These are phyloP conservation scores for Starmerella ratchasimensis DNA, from an alignment of 805 yeast species.

Conservation along the genomic window DNA sequence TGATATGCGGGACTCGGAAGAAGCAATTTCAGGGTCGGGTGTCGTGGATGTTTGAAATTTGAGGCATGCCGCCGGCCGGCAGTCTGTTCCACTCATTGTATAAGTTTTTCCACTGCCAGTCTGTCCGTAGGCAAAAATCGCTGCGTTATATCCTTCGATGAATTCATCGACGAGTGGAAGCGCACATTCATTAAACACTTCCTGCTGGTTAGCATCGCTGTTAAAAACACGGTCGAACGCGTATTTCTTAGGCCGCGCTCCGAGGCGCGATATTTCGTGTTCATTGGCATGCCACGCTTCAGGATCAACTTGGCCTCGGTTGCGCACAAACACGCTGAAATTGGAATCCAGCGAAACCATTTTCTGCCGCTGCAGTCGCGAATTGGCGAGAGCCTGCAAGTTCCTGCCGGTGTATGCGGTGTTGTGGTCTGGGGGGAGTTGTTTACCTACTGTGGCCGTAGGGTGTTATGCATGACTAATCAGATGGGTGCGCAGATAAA, in stretches of 20 bases:
- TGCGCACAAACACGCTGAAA: slow-evolving; percentile 13
- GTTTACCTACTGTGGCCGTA: too few relatives aligned
- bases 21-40: too few relatives aligned
- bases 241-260: slow-evolving; percentile 36
- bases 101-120: slow-evolving; percentile 80
- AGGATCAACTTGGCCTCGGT: slow-evolving; percentile 2
- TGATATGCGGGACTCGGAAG: too few relatives aligned
- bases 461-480: too few relatives aligned
- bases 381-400: too few relatives aligned
- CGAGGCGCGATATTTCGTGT: slow-evolving; percentile 1
- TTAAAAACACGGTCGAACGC: slow-evolving; percentile 73
- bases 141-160: slow-evolving; percentile 43
- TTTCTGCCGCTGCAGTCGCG: background rate
- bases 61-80: too few relatives aligned
- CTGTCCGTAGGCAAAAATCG: slow-evolving; percentile 80
- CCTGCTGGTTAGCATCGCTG: slow-evolving; percentile 59
- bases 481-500: too few relatives aligned
- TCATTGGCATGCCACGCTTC: background rate
- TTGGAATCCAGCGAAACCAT: slow-evolving; percentile 7
- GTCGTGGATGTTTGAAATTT: too few relatives aligned
- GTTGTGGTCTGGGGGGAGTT: too few relatives aligned
- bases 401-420: too few relatives aligned
- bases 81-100: slow-evolving; percentile 61
- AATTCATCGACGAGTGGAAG: slow-evolving; percentile 52
- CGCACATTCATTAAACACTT: slow-evolving; percentile 55